Conservation (phyloP, 345 rosid species). For the Corymbia maculata region DNA sequence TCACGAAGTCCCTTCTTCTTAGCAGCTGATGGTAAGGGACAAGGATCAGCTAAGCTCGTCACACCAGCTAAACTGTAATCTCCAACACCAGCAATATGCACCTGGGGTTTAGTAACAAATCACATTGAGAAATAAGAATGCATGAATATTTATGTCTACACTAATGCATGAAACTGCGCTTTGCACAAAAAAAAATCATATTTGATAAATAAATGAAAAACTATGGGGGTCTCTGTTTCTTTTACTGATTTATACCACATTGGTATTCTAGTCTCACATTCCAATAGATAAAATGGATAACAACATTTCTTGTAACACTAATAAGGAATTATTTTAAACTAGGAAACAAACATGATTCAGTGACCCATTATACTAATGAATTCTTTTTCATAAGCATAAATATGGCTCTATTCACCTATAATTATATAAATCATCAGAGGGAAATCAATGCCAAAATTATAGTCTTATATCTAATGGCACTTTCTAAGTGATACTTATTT, state of each 20-base stretch:
- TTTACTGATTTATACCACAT: not conserved
- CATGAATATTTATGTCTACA: not conserved
- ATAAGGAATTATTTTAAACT: not conserved
- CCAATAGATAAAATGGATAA: not conserved
- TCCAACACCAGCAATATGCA: slow-evolving; percentile 99
- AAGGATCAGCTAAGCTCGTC: slow-evolving; percentile 79
- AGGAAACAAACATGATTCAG: not conserved
- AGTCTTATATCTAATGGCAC: not conserved
- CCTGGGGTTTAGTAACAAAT: slow-evolving; percentile 21
- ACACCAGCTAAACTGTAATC: slow-evolving; percentile 77
- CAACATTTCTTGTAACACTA: not conserved
- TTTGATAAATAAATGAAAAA: not conserved
- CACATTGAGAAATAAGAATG: not conserved
- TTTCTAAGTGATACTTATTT: not conserved
- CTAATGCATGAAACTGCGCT: not conserved
- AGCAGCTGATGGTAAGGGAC: slow-evolving; percentile 89
- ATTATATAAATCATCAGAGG: not conserved
- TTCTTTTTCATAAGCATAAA: not conserved
- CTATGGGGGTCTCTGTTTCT: not conserved
- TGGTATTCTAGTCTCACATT: not conserved
- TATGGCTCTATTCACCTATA: not conserved
- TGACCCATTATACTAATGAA: not conserved
- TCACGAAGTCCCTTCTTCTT: slow-evolving; percentile 85
- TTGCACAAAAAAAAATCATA: not conserved
- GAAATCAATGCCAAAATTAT: not conserved